A percentile compares a stretch with the other conserved stretches of the same genome.
Conservation (phyloP, 1,139 yeast species). For the Nakaseomyces bracarensis region DNA sequence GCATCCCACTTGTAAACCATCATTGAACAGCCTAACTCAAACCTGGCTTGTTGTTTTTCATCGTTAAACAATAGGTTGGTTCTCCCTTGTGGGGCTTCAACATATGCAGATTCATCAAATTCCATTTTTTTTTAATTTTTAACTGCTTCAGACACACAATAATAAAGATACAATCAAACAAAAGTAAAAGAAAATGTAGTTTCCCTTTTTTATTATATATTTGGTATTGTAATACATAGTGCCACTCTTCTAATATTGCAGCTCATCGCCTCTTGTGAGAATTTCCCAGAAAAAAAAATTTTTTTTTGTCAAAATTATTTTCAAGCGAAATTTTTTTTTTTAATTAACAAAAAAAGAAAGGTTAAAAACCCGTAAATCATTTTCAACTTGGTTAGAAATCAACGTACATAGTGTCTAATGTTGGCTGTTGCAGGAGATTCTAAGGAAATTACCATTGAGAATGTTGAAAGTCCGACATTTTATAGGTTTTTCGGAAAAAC, state of each 20-base stretch:
- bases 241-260: too few species aligned
- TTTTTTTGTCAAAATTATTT: neutral
- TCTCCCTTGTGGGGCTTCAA: constrained; percentile 34
- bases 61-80: constrained; percentile 45
- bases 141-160: neutral
- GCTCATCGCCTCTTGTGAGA: neutral
- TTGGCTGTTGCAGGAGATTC: neutral
- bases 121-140: neutral
- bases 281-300: neutral
- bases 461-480: neutral
- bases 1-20: constrained; percentile 84
- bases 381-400: neutral
- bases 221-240: too few species aligned
- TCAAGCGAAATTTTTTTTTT: neutral
- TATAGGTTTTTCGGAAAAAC: too few species aligned
- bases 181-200: too few species aligned
- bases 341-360: neutral
- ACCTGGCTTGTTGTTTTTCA: constrained; percentile 66
- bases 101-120: constrained; percentile 31
- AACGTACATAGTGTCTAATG: neutral
- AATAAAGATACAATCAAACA: too few species aligned
- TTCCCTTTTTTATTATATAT: too few species aligned
- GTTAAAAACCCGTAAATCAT: neutral
- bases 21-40: constrained; percentile 93
- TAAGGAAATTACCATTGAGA: neutral